phyloP scores from a whole-genome alignment of 2,329 filamentous ascomycete genomes.

The Hypoxylon sp. region DNA sequence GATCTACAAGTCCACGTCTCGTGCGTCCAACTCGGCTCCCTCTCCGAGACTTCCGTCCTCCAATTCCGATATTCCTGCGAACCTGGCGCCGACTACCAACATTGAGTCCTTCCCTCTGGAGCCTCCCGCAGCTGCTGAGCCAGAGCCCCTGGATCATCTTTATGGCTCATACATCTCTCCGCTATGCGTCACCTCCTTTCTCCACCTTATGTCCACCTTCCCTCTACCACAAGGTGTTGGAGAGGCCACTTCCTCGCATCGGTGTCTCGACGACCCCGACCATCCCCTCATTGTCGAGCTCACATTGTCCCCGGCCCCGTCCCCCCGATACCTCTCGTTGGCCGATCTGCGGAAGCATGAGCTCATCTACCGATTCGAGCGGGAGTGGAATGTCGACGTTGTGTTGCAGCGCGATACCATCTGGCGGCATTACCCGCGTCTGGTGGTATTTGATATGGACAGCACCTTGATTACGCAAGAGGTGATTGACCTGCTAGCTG shows the following conservation, averaged over 20 bases:
- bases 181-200: constrained; percentile 70
- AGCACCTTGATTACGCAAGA: constrained; percentile 97
- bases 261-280: constrained; percentile 68
- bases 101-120: constrained; percentile 68
- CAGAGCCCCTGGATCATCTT: constrained; percentile 69
- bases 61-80: constrained; percentile 56
- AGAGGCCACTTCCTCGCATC: constrained; percentile 67
- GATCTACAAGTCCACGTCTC: constrained; percentile 63
- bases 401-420: constrained; percentile 77
- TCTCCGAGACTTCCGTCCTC: constrained; percentile 50
- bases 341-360: constrained; percentile 80
- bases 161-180: constrained; percentile 73
- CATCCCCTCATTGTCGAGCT: constrained; percentile 73
- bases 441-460: constrained; percentile 99
- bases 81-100: constrained; percentile 67
- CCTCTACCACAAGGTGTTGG: constrained; percentile 61
- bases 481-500: constrained; percentile 94
- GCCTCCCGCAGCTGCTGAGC: constrained; percentile 60
- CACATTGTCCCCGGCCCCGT: constrained; percentile 67
- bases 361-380: constrained; percentile 83
- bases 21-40: constrained; percentile 46
- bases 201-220: constrained; percentile 71
- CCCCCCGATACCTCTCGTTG: constrained; percentile 70
- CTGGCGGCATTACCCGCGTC: constrained; percentile 79
- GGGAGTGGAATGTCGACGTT: constrained; percentile 88